These are phyloP conservation scores for Plasmopara viticola DNA, from an alignment of 352 stramenopile species.

Conservation along the genomic window DNA sequence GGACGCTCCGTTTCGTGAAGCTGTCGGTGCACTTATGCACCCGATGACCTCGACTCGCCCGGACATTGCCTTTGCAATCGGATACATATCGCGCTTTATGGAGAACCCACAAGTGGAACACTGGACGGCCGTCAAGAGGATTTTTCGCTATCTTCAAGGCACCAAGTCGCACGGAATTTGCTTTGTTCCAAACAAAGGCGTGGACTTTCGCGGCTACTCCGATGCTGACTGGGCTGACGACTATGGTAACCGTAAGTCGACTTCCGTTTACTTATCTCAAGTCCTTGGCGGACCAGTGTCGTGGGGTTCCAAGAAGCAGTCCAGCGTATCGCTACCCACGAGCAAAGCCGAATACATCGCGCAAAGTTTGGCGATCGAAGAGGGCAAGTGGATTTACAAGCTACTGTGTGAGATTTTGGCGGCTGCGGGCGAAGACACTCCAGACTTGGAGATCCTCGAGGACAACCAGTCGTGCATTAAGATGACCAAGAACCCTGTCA, in stretches of 20 bases:
- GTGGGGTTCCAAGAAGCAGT: slow-evolving; percentile 1
- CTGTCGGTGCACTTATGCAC: slow-evolving; percentile 15
- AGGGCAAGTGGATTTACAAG: not conserved
- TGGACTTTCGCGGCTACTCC: not conserved
- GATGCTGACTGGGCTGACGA: slow-evolving; percentile 1
- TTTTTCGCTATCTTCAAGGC: slow-evolving; percentile 7
- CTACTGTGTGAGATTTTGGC: slow-evolving; percentile 5
- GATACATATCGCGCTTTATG: slow-evolving; percentile 16
- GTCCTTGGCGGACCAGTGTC: not conserved
- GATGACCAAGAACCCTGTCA: not conserved
- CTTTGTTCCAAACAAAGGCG: not conserved
- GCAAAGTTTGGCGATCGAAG: slow-evolving; percentile 8
- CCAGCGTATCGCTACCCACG: slow-evolving; percentile 7
- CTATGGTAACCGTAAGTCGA: not conserved
- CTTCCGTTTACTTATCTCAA: not conserved
- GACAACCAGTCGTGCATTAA: slow-evolving; percentile 12
- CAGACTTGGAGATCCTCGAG: slow-evolving; percentile 5
- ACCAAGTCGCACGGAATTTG: slow-evolving; percentile 14
- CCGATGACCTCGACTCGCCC: slow-evolving; percentile 14
- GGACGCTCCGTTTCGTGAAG: slow-evolving; percentile 5
- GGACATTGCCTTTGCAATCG: slow-evolving; percentile 9
- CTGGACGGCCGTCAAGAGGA: slow-evolving; percentile 9
- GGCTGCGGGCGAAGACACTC: slow-evolving; percentile 1
- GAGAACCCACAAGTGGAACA: slow-evolving; percentile 13
- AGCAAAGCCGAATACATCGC: slow-evolving; percentile 12